These are phyloP conservation scores for Penicillium malachiteum DNA, from an alignment of 495 filamentous ascomycete species.

Conservation along the genomic window DNA sequence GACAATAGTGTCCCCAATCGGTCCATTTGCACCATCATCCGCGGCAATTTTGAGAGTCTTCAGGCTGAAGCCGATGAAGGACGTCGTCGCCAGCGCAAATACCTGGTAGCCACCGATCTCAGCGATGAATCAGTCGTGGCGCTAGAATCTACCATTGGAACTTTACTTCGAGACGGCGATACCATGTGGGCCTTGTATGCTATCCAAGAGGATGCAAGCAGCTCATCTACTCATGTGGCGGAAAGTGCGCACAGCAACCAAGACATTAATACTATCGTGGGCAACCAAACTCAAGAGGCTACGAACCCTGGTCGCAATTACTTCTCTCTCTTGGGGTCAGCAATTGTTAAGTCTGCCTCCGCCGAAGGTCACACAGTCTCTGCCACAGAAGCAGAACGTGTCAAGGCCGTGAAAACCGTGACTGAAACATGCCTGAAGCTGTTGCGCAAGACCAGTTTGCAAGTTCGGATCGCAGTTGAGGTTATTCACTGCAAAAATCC, in stretches of 20 bases:
- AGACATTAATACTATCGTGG: constrained; percentile 62
- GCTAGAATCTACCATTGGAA: constrained; percentile 95
- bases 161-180: constrained; percentile 91
- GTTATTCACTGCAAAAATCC: constrained; percentile 98
- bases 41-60: constrained; percentile 76
- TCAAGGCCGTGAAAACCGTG: constrained; percentile 71
- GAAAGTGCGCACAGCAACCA: constrained; percentile 65
- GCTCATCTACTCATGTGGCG: constrained; percentile 48
- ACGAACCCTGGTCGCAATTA: constrained; percentile 34
- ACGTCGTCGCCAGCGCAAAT: constrained; percentile 73
- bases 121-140: constrained; percentile 93
- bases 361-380: constrained; percentile 44
- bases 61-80: constrained; percentile 73
- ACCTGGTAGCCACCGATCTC: constrained; percentile 88
- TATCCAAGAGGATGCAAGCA: constrained; percentile 72
- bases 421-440: constrained; percentile 77
- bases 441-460: constrained; percentile 83
- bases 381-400: constrained; percentile 73
- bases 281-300: constrained; percentile 50
- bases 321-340: constrained; percentile 34
- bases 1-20: constrained; percentile 72
- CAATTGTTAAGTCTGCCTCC: constrained; percentile 41
- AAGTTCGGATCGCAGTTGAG: constrained; percentile 89
- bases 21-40: constrained; percentile 81
- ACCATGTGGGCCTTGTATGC: constrained; percentile 90